Evolutionary conservation across 768 basidiomycete species (phyloP), one percentile per base, ranked within the genome.

Genomic region (Leucosporidium scottii): DNA sequence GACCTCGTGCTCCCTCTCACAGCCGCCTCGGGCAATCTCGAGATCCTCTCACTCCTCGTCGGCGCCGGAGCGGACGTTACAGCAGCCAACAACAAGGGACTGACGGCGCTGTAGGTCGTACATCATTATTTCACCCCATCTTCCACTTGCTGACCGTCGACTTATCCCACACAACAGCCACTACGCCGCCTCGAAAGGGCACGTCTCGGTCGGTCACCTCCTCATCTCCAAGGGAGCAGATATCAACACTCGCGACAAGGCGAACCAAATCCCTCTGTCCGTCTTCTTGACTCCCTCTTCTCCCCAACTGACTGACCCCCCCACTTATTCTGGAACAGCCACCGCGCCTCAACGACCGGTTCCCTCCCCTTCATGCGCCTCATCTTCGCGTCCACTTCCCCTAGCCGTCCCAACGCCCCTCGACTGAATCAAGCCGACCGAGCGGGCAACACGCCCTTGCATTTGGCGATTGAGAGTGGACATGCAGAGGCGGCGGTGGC

Each of bases 381-480:
- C 53, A 83, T 99, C n/a, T 78, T 98, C 61, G n/a, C 84, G 84
- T 74, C 86, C 85, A 17, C 81, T 83, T 66, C 78, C 75, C 62
- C 78, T 9, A 58, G 80, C 82, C 61, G 59, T 49, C 68, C 70
- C 47, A 65, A 65, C 61, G 92, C 94, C 77, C 85, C 87, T 53
- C 85, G 91, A 59, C 81, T 98, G 64, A 98, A 98, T 75, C 89
- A 89, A 23, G 73, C 75, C 28, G 78, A 80, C 66, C 69, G 79
- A 68, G 62, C 75, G 90, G 93, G 94, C 60, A 96, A 97, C 76
- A 97, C 96, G 2, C 92, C 96, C 3, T 81, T 99, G 48, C 96
- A 99, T 82, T 85, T 99, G 39, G 93, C 94, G 23, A 89, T 99
- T 87, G 94, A 99, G 75, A 92, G 90, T 62, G 94, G 87, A 23